These are phyloP conservation scores for Alisma plantagoaquatica DNA, from an alignment of 106 monocot genomes.

Conservation along the genomic window DNA sequence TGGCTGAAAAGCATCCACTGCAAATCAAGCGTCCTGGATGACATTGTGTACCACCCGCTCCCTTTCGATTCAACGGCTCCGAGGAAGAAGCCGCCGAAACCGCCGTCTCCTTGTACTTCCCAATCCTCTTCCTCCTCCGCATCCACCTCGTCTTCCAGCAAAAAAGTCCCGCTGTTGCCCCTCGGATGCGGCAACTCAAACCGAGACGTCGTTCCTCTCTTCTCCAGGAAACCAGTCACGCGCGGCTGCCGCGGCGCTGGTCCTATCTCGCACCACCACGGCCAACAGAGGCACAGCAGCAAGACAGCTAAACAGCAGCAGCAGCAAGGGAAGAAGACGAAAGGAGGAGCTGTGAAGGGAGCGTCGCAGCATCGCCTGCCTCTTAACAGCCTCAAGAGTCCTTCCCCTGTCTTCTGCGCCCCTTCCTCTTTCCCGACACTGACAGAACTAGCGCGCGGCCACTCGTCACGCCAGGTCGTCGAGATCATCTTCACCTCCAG, in stretches of 20 bases:
- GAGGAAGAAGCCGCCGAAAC: background rate
- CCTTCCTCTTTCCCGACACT: background rate
- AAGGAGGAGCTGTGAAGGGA: background rate
- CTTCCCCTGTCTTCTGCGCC: too few species aligned
- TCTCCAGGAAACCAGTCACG: background rate
- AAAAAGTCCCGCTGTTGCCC: too few species aligned
- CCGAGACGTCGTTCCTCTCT: background rate
- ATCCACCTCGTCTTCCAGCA: too few species aligned
- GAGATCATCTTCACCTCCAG: slow-evolving; percentile 16
- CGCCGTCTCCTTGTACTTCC: background rate
- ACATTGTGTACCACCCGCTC: slow-evolving; percentile 7
- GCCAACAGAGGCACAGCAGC: background rate
- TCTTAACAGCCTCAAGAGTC: too few species aligned
- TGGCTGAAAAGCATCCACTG: slow-evolving; percentile 12
- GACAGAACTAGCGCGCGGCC: slow-evolving; percentile 8
- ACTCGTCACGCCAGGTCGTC: slow-evolving; percentile 11
- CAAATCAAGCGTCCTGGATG: slow-evolving; percentile 12
- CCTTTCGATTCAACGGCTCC: background rate
- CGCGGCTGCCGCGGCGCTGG: too few species aligned
- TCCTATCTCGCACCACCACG: background rate
- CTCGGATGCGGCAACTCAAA: slow-evolving; percentile 1
- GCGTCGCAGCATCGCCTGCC: too few species aligned
- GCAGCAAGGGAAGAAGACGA: too few species aligned
- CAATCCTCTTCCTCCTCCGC: too few species aligned
- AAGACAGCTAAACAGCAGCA: background rate